Percentiles rank a stretch among this genome's conserved stretches.
These are phyloP conservation scores for Colletotrichum kahawae DNA, from an alignment of 2,329 filamentous ascomycete species.

Conservation along the genomic window DNA sequence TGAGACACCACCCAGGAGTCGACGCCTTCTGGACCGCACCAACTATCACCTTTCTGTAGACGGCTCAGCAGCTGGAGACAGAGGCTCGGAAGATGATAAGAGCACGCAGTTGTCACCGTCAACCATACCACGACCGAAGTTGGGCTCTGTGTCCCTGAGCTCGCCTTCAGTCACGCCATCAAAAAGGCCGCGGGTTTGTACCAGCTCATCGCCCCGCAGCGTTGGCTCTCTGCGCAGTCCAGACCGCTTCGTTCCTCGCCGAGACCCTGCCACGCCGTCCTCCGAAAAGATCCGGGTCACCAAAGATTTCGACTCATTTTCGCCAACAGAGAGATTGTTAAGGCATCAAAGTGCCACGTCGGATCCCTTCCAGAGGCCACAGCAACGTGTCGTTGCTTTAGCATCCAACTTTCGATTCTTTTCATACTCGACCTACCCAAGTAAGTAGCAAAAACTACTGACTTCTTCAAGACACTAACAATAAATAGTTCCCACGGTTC, in stretches of 20 bases:
- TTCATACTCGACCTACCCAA: not conserved
- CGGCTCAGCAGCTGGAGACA: constrained; percentile 7
- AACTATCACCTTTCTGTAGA: constrained; percentile 5
- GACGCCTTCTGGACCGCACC: not conserved
- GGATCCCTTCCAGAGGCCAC: constrained; percentile 48
- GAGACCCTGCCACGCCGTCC: constrained; percentile 37
- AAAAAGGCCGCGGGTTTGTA: not conserved
- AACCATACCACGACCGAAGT: not conserved
- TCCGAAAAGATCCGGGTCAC: constrained; percentile 45
- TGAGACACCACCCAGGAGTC: not conserved
- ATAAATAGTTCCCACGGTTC: constrained; percentile 27
- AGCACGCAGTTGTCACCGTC: not conserved
- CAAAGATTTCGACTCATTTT: constrained; percentile 47
- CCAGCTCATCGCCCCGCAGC: not conserved
- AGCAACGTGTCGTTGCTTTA: constrained; percentile 25
- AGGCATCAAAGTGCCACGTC: constrained; percentile 44
- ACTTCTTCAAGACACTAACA: constrained; percentile 14
- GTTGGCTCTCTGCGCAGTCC: constrained; percentile 22
- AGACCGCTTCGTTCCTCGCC: constrained; percentile 58
- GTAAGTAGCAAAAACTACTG: not conserved
- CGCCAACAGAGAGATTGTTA: constrained; percentile 46
- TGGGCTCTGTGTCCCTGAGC: not conserved
- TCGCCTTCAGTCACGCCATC: not conserved
- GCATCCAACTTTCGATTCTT: constrained; percentile 23
- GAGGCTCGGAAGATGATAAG: not conserved